Conservation (phyloP, 148 eudicot genomes). For the Bassia scoparia region DNA sequence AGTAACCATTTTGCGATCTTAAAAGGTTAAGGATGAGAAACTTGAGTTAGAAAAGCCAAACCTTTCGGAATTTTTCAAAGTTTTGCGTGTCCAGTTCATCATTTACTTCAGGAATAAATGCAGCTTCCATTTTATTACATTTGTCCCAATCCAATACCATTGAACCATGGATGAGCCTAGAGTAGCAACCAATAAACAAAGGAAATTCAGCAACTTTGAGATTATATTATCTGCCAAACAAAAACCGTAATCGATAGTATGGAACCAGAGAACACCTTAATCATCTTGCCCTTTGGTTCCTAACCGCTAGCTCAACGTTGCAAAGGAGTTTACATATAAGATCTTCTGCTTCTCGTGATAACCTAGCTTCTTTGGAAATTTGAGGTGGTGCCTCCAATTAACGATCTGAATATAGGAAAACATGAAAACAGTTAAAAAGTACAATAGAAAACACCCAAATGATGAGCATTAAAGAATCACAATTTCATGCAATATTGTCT, state of each 20-base stretch:
- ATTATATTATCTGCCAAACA: neutral
- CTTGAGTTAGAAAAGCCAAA: slow-evolving; percentile 21
- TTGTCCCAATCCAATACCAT: slow-evolving; percentile 78
- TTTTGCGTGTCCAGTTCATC: slow-evolving; percentile 97
- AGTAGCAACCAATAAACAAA: slow-evolving; percentile 12
- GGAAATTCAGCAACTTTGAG: slow-evolving; percentile 10
- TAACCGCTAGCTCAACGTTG: slow-evolving; percentile 83
- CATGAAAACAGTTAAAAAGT: neutral
- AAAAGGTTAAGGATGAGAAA: neutral
- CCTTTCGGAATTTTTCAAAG: slow-evolving; percentile 98
- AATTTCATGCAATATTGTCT: too few species aligned
- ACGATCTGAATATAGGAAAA: slow-evolving; percentile 57
- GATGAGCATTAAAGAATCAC: neutral
- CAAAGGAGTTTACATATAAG: slow-evolving; percentile 86
- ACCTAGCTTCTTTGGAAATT: slow-evolving; percentile 95
- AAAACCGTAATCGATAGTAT: neutral
- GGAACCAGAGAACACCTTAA: slow-evolving; percentile 55
- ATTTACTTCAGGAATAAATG: slow-evolving; percentile 96
- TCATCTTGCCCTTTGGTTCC: slow-evolving; percentile 95
- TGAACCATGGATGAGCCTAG: slow-evolving; percentile 97
- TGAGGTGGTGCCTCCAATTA: slow-evolving; percentile 93
- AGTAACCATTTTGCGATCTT: neutral
- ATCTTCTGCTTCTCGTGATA: slow-evolving; percentile 95
- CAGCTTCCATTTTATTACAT: slow-evolving; percentile 87
- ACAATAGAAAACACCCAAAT: slow-evolving; percentile 1